Evolutionary conservation across 768 basidiomycete species (phyloP).

Genomic region (Polyporus arcularius): DNA sequence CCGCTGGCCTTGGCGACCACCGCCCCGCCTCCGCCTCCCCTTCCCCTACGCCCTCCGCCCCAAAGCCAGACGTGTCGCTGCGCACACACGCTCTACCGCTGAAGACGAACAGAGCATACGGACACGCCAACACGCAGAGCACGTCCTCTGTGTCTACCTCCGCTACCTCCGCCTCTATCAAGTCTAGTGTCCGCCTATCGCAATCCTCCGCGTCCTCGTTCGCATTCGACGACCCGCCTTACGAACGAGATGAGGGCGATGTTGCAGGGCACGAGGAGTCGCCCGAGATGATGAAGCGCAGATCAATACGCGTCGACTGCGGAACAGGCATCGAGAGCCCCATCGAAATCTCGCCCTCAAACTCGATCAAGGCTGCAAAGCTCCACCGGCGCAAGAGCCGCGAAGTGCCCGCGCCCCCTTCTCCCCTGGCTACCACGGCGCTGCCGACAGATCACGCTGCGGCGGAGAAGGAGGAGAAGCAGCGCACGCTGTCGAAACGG

Average conservation of each 20-base stretch:
- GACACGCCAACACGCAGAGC: constrained; percentile 28
- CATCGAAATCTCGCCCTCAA: constrained; percentile 23
- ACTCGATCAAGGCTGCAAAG: constrained; percentile 22
- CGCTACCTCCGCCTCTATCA: constrained; percentile 27
- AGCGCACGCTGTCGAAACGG: constrained; percentile 15
- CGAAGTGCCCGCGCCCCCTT: constrained; percentile 18
- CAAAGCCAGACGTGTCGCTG: constrained; percentile 2
- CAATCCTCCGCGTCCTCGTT: constrained; percentile 50
- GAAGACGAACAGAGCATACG: constrained; percentile 14
- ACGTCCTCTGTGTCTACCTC: constrained; percentile 35
- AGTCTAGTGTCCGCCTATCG: constrained; percentile 42
- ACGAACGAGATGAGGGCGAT: constrained; percentile 19
- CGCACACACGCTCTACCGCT: constrained; percentile 11
- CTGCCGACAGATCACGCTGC: constrained; percentile 5
- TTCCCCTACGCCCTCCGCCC: constrained; percentile 13
- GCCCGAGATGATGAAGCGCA: constrained; percentile 36
- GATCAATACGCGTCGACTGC: constrained; percentile 11
- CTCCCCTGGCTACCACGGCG: constrained; percentile 1
- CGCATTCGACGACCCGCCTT: constrained; percentile 34
- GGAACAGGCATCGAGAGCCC: constrained; percentile 20
- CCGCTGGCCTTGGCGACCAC: constrained; percentile 42
- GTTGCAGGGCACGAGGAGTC: constrained; percentile 39
- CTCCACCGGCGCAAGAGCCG: constrained; percentile 32
- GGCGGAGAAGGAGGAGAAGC: constrained; percentile 13
- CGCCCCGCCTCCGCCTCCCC: constrained; percentile 24